A percentile compares a stretch with the other conserved stretches of the same genome.
Evolutionary conservation across 768 basidiomycete genomes (phyloP).

Genomic region (Mycena vulgaris): DNA sequence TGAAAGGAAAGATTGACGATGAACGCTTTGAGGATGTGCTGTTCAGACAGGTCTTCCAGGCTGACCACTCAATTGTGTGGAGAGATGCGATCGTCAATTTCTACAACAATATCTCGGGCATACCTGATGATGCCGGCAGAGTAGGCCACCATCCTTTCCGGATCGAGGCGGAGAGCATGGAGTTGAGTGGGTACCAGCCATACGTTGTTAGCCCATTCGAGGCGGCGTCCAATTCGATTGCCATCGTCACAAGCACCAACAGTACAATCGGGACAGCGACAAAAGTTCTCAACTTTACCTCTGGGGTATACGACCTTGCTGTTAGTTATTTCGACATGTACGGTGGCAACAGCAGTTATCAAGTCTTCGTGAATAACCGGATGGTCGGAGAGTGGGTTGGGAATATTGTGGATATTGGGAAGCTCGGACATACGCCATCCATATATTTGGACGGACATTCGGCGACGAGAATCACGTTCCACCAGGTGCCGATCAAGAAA

Average conservation of each 20-base stretch:
- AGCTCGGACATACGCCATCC: conserved; percentile 36
- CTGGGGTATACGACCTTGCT: conserved; percentile 36
- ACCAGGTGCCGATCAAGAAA: conserved; percentile 28
- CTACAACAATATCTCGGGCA: conserved; percentile 36
- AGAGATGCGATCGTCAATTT: conserved; percentile 35
- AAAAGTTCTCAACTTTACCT: conserved; percentile 34
- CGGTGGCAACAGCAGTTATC: conserved; percentile 33
- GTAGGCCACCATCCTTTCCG: conserved; percentile 38
- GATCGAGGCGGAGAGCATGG: conserved; percentile 37
- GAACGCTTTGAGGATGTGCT: conserved; percentile 37
- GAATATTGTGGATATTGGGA: conserved; percentile 37
- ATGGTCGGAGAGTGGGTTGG: conserved; percentile 34
- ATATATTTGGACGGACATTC: conserved; percentile 36
- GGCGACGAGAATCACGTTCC: conserved; percentile 37
- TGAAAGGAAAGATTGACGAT: conserved; percentile 34
- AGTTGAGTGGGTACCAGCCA: conserved; percentile 30
- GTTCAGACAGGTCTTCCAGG: conserved; percentile 36
- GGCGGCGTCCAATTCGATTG: conserved; percentile 29
- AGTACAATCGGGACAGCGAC: conserved; percentile 33
- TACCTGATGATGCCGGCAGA: conserved; percentile 32
- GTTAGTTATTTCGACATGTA: conserved; percentile 37
- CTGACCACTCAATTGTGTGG: conserved; percentile 35
- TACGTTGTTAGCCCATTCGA: conserved; percentile 39
- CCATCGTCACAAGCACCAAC: conserved; percentile 34
- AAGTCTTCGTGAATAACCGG: conserved; percentile 25